Percentiles rank a stretch among this genome's conserved stretches.
Evolutionary conservation across 495 filamentous ascomycete species (phyloP).

Genomic region (Saxophila tyrrhenica): DNA sequence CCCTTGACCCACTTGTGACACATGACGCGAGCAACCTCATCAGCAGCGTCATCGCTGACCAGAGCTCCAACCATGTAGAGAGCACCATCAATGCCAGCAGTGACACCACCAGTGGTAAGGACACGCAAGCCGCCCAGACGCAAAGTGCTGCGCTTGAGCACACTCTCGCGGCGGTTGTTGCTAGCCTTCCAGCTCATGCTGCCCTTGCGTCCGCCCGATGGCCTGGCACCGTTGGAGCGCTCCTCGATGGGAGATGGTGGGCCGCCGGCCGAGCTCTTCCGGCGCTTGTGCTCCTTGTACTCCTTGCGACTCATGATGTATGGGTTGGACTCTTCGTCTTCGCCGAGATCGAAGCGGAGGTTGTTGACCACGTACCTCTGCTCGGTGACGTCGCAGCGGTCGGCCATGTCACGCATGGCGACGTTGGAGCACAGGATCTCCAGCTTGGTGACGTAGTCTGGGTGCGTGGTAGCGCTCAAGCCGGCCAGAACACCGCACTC

Average conservation of each 20-base stretch:
- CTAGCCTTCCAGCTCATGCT: slow-evolving; percentile 58
- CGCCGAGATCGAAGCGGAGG: slow-evolving; percentile 60
- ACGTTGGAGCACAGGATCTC: slow-evolving; percentile 47
- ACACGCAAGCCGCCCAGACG: slow-evolving; percentile 58
- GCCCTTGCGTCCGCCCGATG: slow-evolving; percentile 57
- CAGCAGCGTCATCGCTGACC: slow-evolving; percentile 53
- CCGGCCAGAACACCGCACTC: slow-evolving; percentile 60
- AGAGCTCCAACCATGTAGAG: slow-evolving; percentile 68
- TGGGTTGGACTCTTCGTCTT: slow-evolving; percentile 60
- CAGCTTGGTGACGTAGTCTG: slow-evolving; percentile 38
- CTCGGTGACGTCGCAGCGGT: slow-evolving; percentile 62
- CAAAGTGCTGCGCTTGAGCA: slow-evolving; percentile 53
- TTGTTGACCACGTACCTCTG: slow-evolving; percentile 75
- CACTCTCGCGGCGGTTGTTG: slow-evolving; percentile 54
- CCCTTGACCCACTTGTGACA: slow-evolving; percentile 65
- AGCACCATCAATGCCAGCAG: slow-evolving; percentile 64
- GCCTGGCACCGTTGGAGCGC: slow-evolving; percentile 38
- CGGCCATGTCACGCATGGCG: slow-evolving; percentile 44
- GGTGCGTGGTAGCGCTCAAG: slow-evolving; percentile 46
- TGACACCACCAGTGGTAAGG: slow-evolving; percentile 65
- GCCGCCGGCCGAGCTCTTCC: slow-evolving; percentile 14
- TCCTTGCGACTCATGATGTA: slow-evolving; percentile 42
- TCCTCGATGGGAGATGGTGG: slow-evolving; percentile 35
- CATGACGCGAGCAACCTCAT: slow-evolving; percentile 55
- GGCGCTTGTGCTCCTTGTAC: slow-evolving; percentile 19